phyloP scores from a whole-genome alignment of 305 asterid species.

The Fraxinus dipetala region DNA sequence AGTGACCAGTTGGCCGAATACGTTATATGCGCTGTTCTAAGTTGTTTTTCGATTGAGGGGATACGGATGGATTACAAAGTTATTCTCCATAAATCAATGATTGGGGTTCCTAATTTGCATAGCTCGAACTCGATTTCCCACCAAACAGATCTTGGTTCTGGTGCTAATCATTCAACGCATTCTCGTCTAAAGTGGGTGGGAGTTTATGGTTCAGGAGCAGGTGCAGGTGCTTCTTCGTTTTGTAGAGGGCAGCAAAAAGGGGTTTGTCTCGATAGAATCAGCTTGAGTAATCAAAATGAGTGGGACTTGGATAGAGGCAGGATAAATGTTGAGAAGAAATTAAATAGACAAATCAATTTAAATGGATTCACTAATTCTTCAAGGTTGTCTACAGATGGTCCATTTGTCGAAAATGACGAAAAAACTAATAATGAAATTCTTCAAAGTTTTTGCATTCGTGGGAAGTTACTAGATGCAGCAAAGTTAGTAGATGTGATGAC shows the following conservation, averaged over 20 bases:
- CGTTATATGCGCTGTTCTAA: not conserved
- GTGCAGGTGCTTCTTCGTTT: slow-evolving; percentile 23
- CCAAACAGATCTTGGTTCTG: slow-evolving; percentile 36
- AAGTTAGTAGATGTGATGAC: slow-evolving; percentile 70
- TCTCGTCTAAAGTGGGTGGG: slow-evolving; percentile 20
- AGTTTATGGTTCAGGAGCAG: slow-evolving; percentile 29
- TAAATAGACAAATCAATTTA: slow-evolving; percentile 24
- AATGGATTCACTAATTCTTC: slow-evolving; percentile 37
- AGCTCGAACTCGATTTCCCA: slow-evolving; percentile 24
- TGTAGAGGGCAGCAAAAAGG: slow-evolving; percentile 39
- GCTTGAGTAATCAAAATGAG: slow-evolving; percentile 31
- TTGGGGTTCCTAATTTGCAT: slow-evolving; percentile 40
- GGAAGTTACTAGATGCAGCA: slow-evolving; percentile 56
- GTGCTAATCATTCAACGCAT: slow-evolving; percentile 21
- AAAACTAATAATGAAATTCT: slow-evolving; percentile 67
- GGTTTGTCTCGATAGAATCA: slow-evolving; percentile 38
- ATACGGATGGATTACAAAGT: slow-evolving; percentile 41
- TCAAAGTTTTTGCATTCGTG: slow-evolving; percentile 57
- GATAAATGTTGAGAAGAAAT: slow-evolving; percentile 8
- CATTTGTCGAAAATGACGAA: slow-evolving; percentile 61
- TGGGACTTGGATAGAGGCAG: slow-evolving; percentile 27
- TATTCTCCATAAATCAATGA: slow-evolving; percentile 39
- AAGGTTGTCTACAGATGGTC: slow-evolving; percentile 40
- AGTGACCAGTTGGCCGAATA: slow-evolving; percentile 14
- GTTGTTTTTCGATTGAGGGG: slow-evolving; percentile 18